These are phyloP conservation scores for Globisporangium splendens DNA, from an alignment of 352 stramenopile species.

Conservation along the genomic window DNA sequence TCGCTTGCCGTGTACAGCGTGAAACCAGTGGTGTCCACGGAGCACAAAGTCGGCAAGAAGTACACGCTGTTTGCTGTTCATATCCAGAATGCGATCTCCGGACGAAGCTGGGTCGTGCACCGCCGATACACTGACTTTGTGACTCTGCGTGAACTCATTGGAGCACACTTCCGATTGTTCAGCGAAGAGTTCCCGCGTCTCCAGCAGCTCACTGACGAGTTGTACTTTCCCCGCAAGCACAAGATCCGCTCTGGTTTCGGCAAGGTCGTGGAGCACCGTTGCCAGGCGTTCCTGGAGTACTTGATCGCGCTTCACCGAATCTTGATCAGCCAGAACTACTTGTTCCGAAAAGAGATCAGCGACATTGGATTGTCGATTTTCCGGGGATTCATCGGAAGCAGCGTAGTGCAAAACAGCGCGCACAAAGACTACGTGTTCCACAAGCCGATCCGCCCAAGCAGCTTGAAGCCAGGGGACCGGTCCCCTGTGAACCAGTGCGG, in stretches of 20 bases:
- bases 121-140: constrained; percentile 66
- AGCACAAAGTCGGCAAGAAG: constrained; percentile 31
- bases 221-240: constrained; percentile 73
- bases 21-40: constrained; percentile 34
- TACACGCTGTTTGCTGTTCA: constrained; percentile 57
- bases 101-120: constrained; percentile 68
- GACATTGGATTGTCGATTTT: constrained; percentile 61
- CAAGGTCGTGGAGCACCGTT: constrained; percentile 59
- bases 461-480: constrained; percentile 39
- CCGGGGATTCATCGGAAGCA: constrained; percentile 62
- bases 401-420: constrained; percentile 43
- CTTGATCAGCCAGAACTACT: constrained; percentile 60
- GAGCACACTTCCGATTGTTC: constrained; percentile 54
- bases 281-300: constrained; percentile 63
- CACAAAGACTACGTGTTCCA: constrained; percentile 63
- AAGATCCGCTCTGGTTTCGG: constrained; percentile 49
- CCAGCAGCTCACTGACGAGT: constrained; percentile 31
- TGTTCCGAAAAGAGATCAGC: constrained; percentile 50
- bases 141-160: constrained; percentile 46
- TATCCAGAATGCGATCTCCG: constrained; percentile 70
- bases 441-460: constrained; percentile 42
- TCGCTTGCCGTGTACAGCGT: constrained; percentile 62
- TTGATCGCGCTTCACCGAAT: constrained; percentile 56
- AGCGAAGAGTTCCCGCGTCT: constrained; percentile 47
- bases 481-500: constrained; percentile 61